Conservation (phyloP, 176 grass and related monocot genomes). For the Oryza meridionalis region DNA sequence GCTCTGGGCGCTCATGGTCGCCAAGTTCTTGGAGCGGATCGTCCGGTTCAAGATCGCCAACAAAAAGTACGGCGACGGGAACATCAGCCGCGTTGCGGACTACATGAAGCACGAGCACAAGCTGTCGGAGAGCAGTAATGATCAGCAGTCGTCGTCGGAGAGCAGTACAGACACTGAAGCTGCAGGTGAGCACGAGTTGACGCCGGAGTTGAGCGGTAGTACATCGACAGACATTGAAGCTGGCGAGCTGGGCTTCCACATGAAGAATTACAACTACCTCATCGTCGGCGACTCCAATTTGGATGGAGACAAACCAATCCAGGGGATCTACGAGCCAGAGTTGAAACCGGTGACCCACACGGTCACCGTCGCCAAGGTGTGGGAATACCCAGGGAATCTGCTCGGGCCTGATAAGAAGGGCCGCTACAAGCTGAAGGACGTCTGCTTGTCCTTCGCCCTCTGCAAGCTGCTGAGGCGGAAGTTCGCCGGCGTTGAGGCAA, state of each 20-base stretch:
- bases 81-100: constrained; percentile 32
- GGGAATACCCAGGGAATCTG: not conserved
- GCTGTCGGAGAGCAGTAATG: no score
- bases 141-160: no score
- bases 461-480: constrained; percentile 54
- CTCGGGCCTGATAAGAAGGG: no score
- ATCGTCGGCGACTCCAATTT: constrained; percentile 38
- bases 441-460: constrained; percentile 62
- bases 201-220: no score
- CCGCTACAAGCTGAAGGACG: constrained; percentile 30
- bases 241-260: not conserved
- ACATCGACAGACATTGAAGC: not conserved
- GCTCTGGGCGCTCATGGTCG: constrained; percentile 43
- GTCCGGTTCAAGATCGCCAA: constrained; percentile 28
- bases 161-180: no score
- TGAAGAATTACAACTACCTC: constrained; percentile 43
- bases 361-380: constrained; percentile 46
- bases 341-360: not conserved
- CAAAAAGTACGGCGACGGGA: constrained; percentile 34
- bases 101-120: constrained; percentile 56
- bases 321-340: not conserved
- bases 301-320: not conserved
- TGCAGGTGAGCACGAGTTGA: no score
- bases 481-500: not conserved
- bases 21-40: constrained; percentile 46